Conservation (phyloP, 371 early-diverging fungal species). For the Mortierella sp. region DNA sequence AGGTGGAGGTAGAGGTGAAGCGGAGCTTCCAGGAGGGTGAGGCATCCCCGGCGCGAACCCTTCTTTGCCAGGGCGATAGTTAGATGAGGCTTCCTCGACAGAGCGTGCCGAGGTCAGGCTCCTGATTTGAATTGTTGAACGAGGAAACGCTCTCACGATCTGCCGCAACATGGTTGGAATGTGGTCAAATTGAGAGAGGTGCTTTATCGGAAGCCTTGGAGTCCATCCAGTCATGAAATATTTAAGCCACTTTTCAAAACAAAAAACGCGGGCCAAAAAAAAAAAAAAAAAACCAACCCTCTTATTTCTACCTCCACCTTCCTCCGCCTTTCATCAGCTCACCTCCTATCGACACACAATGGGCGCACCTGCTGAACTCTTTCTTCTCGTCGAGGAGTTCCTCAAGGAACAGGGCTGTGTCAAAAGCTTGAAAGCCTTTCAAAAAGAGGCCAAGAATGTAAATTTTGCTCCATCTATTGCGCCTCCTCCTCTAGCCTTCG, state of each 20-base stretch:
- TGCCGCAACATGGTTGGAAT: conserved; percentile 46
- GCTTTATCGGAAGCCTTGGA: not conserved
- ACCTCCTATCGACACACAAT: conserved; percentile 10
- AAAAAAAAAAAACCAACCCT: not conserved
- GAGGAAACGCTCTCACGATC: conserved; percentile 34
- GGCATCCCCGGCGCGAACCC: conserved; percentile 54
- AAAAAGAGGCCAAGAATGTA: conserved; percentile 55
- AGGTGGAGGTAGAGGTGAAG: conserved; percentile 41
- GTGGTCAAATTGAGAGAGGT: not conserved
- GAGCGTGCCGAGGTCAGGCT: conserved; percentile 36
- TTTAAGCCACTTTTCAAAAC: conserved; percentile 45
- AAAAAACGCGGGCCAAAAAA: conserved; percentile 10
- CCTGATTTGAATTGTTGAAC: conserved; percentile 25
- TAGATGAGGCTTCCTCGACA: conserved; percentile 46
- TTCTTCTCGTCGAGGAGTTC: conserved; percentile 48
- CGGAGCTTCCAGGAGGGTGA: conserved; percentile 45
- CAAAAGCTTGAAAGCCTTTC: conserved; percentile 45
- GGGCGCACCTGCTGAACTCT: conserved; percentile 51
- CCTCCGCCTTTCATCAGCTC: not conserved
- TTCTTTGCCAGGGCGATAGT: conserved; percentile 52
- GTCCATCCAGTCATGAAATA: not conserved
- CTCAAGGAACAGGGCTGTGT: conserved; percentile 47
- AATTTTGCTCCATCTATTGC: not conserved
- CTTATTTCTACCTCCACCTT: not conserved
- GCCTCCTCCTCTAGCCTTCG: not conserved